These are phyloP conservation scores for Coemansia sp. DNA, from an alignment of 192 early-diverging fungal genomes.

Conservation along the genomic window DNA sequence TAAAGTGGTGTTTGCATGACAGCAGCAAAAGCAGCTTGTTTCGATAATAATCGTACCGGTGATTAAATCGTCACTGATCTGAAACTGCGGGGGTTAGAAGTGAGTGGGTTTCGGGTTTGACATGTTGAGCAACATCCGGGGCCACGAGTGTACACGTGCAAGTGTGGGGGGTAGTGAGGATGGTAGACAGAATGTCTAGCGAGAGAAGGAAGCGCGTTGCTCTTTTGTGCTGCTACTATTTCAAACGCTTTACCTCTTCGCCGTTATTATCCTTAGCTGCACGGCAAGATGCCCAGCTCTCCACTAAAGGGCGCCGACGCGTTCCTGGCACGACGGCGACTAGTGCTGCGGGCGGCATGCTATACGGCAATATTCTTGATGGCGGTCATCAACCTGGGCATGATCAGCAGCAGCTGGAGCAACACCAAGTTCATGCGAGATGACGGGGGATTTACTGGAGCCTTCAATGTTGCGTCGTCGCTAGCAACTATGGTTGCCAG, in stretches of 20 bases:
- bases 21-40: too few relatives aligned
- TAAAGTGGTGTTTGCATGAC: too few relatives aligned
- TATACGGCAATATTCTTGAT: conserved; percentile 28
- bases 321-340: conserved; percentile 29
- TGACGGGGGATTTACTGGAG: conserved; percentile 35
- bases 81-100: too few relatives aligned
- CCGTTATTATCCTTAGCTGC: not conserved
- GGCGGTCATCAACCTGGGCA: conserved; percentile 31
- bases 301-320: conserved; percentile 39
- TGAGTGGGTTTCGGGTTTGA: too few relatives aligned
- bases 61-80: too few relatives aligned
- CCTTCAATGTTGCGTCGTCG: conserved; percentile 16
- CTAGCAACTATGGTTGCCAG: conserved; percentile 24
- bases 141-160: too few relatives aligned
- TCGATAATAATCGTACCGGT: too few relatives aligned
- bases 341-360: conserved; percentile 18
- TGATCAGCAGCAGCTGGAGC: conserved; percentile 46
- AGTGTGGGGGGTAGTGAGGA: too few relatives aligned
- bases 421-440: conserved; percentile 43
- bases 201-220: not conserved
- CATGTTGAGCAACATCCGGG: too few relatives aligned
- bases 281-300: conserved; percentile 22
- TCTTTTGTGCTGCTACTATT: not conserved
- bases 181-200: too few relatives aligned
- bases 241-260: not conserved